Conservation (phyloP, 345 rosid genomes). For the Eucalyptus victrix region DNA sequence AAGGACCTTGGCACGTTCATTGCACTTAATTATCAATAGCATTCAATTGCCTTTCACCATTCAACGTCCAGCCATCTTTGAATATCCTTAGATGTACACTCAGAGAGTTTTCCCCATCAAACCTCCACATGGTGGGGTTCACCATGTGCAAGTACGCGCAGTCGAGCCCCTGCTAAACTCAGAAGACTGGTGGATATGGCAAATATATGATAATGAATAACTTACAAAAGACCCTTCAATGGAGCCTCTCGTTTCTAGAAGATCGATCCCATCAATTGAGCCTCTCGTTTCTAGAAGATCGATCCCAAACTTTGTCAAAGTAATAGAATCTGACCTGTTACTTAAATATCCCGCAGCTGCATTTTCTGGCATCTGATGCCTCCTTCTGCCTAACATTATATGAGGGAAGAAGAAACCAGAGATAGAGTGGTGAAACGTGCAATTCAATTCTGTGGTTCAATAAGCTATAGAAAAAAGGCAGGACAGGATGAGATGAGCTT, state of each 20-base stretch:
- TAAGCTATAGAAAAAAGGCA: not conserved
- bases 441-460: not conserved
- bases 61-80: not conserved
- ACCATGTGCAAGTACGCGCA: not conserved
- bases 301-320: not conserved
- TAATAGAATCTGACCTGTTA: not conserved
- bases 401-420: not conserved
- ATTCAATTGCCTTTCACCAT: not conserved
- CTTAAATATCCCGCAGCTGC: not conserved
- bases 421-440: not conserved
- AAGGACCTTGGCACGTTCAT: not conserved
- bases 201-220: not conserved
- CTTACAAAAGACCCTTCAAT: not conserved
- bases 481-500: not conserved
- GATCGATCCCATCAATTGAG: too few species aligned
- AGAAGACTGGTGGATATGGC: not conserved
- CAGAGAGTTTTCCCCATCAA: not conserved
- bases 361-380: not conserved
- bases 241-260: too few species aligned
- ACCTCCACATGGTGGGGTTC: not conserved
- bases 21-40: not conserved
- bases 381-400: not conserved
- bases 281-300: not conserved
- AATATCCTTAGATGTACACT: not conserved
- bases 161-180: not conserved